These are phyloP conservation scores for Lecanosticta acicola DNA, from an alignment of 2,329 filamentous ascomycete species.

Conservation along the genomic window DNA sequence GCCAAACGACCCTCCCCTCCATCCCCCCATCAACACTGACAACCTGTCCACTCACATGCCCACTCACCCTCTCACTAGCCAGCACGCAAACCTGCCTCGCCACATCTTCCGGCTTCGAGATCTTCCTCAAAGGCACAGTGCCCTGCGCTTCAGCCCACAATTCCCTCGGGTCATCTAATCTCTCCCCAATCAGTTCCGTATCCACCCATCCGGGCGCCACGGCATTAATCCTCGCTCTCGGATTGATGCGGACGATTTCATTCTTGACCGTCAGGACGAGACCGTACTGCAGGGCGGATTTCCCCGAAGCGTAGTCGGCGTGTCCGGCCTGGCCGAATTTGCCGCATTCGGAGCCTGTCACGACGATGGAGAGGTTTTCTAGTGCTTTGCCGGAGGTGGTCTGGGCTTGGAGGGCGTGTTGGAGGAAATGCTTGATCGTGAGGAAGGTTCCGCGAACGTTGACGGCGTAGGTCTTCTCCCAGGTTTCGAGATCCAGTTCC, in stretches of 20 bases:
- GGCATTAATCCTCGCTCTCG: constrained; percentile 49
- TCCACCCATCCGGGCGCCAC: constrained; percentile 48
- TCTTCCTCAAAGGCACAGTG: constrained; percentile 45
- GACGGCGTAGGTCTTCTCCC: constrained; percentile 48
- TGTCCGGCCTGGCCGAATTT: constrained; percentile 48
- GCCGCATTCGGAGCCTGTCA: constrained; percentile 50
- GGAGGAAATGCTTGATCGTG: constrained; percentile 53
- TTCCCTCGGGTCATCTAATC: constrained; percentile 47
- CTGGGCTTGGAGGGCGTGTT: constrained; percentile 38
- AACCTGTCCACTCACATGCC: constrained; percentile 52
- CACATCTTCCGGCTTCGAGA: constrained; percentile 46
- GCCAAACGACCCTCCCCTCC: constrained; percentile 48
- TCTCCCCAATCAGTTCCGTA: constrained; percentile 44
- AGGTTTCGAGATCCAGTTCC: constrained; percentile 47
- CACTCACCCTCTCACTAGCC: constrained; percentile 47
- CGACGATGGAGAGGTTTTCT: constrained; percentile 46
- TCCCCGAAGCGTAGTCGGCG: constrained; percentile 48
- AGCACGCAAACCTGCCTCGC: constrained; percentile 47
- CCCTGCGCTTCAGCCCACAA: constrained; percentile 48
- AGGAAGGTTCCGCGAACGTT: constrained; percentile 52
- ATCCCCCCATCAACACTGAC: constrained; percentile 49
- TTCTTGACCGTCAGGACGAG: constrained; percentile 51
- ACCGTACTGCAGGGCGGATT: constrained; percentile 49
- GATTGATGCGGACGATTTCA: constrained; percentile 49
- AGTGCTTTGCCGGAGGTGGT: constrained; percentile 16